These are phyloP conservation scores for Calonectria fujianensis DNA, from an alignment of 2,329 filamentous ascomycete genomes.

Conservation along the genomic window DNA sequence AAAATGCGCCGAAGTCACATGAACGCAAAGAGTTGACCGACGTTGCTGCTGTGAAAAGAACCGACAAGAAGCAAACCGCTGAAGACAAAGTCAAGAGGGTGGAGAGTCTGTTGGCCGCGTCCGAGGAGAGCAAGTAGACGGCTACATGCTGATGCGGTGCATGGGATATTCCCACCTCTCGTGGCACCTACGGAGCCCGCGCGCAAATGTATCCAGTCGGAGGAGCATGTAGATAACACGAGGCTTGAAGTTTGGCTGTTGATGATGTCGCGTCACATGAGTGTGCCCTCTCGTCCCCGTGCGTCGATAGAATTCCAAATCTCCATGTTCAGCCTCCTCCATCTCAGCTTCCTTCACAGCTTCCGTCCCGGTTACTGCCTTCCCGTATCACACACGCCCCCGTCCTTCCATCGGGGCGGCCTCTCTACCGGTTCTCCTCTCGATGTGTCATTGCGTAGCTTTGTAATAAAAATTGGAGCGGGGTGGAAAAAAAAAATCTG, in stretches of 20 bases:
- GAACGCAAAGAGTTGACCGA: background rate
- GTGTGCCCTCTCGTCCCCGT: background rate
- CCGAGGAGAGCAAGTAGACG: constrained; percentile 42
- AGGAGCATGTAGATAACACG: constrained; percentile 18
- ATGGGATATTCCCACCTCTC: no score
- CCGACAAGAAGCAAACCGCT: constrained; percentile 89
- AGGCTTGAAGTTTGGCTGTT: background rate
- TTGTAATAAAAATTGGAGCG: constrained; percentile 22
- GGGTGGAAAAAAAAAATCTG: constrained; percentile 3
- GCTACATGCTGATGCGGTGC: no score
- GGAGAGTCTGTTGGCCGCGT: constrained; percentile 67
- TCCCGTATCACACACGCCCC: constrained; percentile 23
- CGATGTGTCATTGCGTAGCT: constrained; percentile 8
- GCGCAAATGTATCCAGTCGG: constrained; percentile 4
- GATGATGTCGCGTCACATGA: constrained; percentile 3
- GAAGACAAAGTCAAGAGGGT: constrained; percentile 85
- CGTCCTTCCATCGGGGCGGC: constrained; percentile 16
- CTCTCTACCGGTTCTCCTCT: background rate
- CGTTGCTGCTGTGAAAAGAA: constrained; percentile 68
- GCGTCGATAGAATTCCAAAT: background rate
- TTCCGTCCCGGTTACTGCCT: constrained; percentile 21
- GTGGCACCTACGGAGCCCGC: background rate
- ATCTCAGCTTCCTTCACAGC: background rate
- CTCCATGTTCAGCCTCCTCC: background rate
- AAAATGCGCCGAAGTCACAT: no score